These are phyloP conservation scores for Nicotiana attenuata DNA, from an alignment of 257 asterid genomes.

Conservation along the genomic window DNA sequence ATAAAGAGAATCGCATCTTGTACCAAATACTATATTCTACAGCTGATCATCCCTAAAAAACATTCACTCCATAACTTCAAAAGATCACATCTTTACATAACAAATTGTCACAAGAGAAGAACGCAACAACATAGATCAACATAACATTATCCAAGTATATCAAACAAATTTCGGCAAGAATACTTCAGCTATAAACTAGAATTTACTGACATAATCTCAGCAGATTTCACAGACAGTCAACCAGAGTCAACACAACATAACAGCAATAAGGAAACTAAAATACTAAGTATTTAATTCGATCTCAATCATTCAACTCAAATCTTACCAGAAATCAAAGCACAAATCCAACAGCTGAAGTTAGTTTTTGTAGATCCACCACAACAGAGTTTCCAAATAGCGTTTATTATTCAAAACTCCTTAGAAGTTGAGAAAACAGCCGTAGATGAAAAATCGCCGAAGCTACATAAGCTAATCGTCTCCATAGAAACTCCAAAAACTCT, in stretches of 20 bases:
- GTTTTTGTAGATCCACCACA: neutral
- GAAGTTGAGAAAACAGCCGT: neutral
- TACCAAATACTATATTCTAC: neutral
- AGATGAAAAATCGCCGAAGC: neutral
- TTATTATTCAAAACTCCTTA: neutral
- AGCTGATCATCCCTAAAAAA: neutral
- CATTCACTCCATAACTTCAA: neutral
- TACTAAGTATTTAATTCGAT: neutral
- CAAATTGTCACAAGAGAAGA: neutral
- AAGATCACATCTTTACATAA: slow-evolving; percentile 13
- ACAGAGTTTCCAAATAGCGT: neutral
- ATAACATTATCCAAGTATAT: neutral
- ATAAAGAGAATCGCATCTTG: slow-evolving; percentile 2
- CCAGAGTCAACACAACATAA: neutral
- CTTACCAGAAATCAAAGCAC: slow-evolving; percentile 1
- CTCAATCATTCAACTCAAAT: neutral
- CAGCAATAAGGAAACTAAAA: neutral
- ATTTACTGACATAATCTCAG: neutral
- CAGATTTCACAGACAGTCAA: neutral
- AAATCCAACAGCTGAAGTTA: neutral
- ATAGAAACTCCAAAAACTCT: neutral
- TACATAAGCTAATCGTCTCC: neutral
- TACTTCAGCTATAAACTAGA: neutral
- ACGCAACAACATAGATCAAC: neutral
- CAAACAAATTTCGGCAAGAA: neutral